Evolutionary conservation across 306 rosid species (phyloP).

Genomic region (Acmispon strigosus): DNA sequence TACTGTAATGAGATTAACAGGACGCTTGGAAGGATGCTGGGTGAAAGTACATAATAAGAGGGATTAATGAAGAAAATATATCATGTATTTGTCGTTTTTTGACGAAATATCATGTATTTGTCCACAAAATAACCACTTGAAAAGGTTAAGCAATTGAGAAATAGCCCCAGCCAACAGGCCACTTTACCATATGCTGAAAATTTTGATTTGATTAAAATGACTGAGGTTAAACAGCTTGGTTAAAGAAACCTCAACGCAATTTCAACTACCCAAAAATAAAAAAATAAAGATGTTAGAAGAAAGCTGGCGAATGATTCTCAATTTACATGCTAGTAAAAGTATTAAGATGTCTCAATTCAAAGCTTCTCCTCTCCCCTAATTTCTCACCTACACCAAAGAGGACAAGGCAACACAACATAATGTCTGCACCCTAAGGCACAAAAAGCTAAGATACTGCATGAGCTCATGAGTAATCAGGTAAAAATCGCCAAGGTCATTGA

Average conservation of each 20-base stretch:
- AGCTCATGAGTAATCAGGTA: background rate
- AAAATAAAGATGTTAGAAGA: background rate
- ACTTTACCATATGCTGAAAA: background rate
- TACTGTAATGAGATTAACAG: background rate
- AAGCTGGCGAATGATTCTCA: background rate
- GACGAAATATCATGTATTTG: no score
- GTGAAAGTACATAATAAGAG: background rate
- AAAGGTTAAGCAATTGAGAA: no score
- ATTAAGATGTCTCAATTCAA: no score
- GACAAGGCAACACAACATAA: background rate
- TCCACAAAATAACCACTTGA: no score
- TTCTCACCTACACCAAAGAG: background rate
- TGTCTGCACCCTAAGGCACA: conserved; percentile 5
- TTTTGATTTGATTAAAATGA: background rate
- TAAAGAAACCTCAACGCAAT: background rate
- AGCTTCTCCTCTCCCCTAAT: background rate
- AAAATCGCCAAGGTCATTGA: background rate
- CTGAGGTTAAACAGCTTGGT: background rate
- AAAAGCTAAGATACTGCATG: background rate
- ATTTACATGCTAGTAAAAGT: no score
- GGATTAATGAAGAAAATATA: background rate
- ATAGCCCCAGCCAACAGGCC: background rate
- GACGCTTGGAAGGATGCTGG: background rate
- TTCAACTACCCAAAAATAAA: background rate
- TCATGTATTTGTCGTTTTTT: background rate